Evolutionary conservation across 805 yeast species (phyloP).

Genomic region (Lachancea lanzarotensis): DNA sequence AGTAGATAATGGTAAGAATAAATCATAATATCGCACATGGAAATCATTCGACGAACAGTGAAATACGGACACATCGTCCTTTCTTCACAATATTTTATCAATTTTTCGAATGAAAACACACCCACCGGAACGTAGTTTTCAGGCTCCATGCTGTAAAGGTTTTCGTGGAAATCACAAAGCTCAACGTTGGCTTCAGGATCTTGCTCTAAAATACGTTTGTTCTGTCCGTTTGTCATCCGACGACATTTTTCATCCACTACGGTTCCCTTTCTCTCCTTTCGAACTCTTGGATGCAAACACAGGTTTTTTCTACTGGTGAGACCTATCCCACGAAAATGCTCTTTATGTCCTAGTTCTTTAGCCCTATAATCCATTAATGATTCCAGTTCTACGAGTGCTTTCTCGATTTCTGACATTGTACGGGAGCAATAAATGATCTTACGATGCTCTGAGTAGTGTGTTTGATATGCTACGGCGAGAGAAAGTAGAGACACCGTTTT

Average conservation of each 20-base stretch:
- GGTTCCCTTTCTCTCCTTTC: slow-evolving; percentile 82
- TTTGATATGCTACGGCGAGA: slow-evolving; percentile 89
- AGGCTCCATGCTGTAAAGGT: slow-evolving; percentile 78
- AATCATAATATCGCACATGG: slow-evolving; percentile 87
- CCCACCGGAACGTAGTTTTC: slow-evolving; percentile 87
- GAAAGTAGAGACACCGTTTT: slow-evolving; percentile 90
- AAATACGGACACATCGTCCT: slow-evolving; percentile 91
- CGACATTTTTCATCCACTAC: slow-evolving; percentile 96
- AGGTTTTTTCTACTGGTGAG: slow-evolving; percentile 89
- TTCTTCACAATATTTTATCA: slow-evolving; percentile 68
- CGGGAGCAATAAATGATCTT: slow-evolving; percentile 97
- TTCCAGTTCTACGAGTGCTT: slow-evolving; percentile 87
- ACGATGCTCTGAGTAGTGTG: slow-evolving; percentile 84
- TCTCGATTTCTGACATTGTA: slow-evolving; percentile 98
- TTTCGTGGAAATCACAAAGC: slow-evolving; percentile 87
- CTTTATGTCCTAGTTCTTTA: slow-evolving; percentile 74
- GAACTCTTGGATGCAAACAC: slow-evolving; percentile 83
- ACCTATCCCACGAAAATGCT: slow-evolving; percentile 91
- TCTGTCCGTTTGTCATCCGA: slow-evolving; percentile 86
- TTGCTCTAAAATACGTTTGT: slow-evolving; percentile 57
- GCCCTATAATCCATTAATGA: slow-evolving; percentile 82
- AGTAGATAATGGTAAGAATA: slow-evolving; percentile 93
- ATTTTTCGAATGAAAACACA: slow-evolving; percentile 86
- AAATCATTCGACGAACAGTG: slow-evolving; percentile 95
- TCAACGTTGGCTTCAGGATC: slow-evolving; percentile 51